Base-by-base conservation (phyloP, 352 stramenopile species). In the Globisporangium emineosum region DNA sequence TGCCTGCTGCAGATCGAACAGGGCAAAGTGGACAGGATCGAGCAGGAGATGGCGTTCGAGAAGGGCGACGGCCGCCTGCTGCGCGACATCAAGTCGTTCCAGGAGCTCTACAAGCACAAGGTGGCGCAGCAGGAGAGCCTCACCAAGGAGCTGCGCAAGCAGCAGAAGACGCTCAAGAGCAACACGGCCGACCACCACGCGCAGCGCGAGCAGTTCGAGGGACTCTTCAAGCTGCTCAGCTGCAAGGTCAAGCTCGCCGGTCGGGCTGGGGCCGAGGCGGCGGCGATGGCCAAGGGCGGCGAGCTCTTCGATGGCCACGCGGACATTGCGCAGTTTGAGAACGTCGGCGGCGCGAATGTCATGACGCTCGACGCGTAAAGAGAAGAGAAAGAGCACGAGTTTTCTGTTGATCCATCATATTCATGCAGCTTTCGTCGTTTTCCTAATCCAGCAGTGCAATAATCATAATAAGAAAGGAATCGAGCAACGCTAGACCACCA, bases 21-120 rank as follows among this genome's bases (percentile, higher is more conserved):
- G 27, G 82, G 69, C 27, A 81, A 83, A n/a, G 75, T 91, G 19
- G 76, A 96, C 47, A 92, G 94, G 64, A 73, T 95, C 37, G 69
- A 93, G 58, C 83, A 95, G 40, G 92, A 98, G 67, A 84, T 93
- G 54, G 79, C 82, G 63, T 97, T 96, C 66, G 80, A 96, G 45
- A 78, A 87, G 42, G 91, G 94, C 30, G 82, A 83, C 0, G 86
- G 83, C 5, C 74, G 80, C 8, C 64, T 97, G 17, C 68, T 97
- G 45, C 83, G 83, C 56, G 89, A 97, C 71, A 97, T 98, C 66
- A 79, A 81, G 47, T 86, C 74, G 30, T 96, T 95, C 67, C 79
- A 97, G 71, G 83, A 94, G 65, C 77, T 98, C 15, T 97, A 97
- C 82, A 90, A 93, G 62, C 78, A 96, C 73, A 98, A 97, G 64